Evolutionary conservation across 208 protist species (phyloP).

Genomic region (Wallacemonas sp.): DNA sequence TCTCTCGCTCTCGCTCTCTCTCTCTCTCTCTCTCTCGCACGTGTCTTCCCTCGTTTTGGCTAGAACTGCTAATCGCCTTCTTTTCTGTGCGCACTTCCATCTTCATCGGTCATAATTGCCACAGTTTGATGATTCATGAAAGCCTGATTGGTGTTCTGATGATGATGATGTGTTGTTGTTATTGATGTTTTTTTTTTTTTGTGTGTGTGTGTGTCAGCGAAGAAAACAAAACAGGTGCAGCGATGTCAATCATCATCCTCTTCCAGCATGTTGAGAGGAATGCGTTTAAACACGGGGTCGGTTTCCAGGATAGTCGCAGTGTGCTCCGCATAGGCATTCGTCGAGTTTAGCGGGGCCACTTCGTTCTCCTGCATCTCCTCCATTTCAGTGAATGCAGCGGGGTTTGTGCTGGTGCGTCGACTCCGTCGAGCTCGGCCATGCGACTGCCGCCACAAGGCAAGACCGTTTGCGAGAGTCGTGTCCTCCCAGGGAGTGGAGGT

Average conservation of each 20-base stretch:
- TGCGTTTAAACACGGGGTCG: slow-evolving; percentile 10
- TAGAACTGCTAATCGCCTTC: too few species aligned
- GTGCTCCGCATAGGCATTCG: background rate
- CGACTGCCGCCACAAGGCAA: slow-evolving; percentile 7
- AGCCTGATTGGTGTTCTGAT: background rate
- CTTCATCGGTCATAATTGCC: background rate
- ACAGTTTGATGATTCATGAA: too few species aligned
- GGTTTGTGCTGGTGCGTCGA: background rate
- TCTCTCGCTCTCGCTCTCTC: too few species aligned
- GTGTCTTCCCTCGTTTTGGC: too few species aligned
- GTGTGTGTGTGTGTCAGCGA: slow-evolving; percentile 5
- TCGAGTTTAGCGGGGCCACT: background rate
- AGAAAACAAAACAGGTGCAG: background rate
- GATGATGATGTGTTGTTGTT: background rate
- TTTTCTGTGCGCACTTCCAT: background rate
- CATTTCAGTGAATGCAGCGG: background rate
- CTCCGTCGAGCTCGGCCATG: background rate
- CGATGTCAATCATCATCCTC: background rate
- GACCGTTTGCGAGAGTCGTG: background rate
- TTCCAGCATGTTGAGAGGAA: slow-evolving; percentile 4
- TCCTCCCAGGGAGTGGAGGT: background rate
- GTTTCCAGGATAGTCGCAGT: background rate
- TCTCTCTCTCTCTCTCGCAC: too few species aligned
- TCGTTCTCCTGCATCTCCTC: background rate
- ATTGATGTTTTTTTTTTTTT: background rate